Conservation (phyloP, 1,139 yeast genomes). For the Nakaseomyces glabratus region DNA sequence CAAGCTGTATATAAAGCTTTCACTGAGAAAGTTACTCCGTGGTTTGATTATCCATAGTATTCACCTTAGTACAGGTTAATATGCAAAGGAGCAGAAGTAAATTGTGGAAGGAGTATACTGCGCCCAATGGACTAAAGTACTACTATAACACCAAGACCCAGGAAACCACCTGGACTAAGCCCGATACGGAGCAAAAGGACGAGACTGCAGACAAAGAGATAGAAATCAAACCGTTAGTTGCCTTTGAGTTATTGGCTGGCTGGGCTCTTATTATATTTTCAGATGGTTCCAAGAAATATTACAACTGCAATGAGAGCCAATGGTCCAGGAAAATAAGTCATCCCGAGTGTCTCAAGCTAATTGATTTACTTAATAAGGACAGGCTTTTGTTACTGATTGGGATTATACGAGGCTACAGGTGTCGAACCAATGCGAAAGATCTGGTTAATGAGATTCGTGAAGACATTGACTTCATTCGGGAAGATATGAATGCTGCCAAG, state of each 20-base stretch:
- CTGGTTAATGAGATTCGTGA: constrained; percentile 17
- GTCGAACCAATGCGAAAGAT: too few relatives aligned
- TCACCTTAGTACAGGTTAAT: too few relatives aligned
- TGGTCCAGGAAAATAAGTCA: too few relatives aligned
- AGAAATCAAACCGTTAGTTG: constrained; percentile 14
- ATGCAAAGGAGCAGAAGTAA: too few relatives aligned
- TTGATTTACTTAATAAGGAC: too few relatives aligned
- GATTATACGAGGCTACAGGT: too few relatives aligned
- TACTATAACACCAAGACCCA: constrained; percentile 36
- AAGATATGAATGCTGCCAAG: too few relatives aligned
- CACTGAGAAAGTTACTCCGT: too few relatives aligned
- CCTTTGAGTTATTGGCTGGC: constrained; percentile 17
- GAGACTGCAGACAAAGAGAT: constrained; percentile 1
- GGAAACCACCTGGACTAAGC: constrained; percentile 76
- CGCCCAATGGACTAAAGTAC: constrained; percentile 50
- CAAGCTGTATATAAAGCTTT: too few relatives aligned
- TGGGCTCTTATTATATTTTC: constrained; percentile 40
- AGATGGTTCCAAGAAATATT: constrained; percentile 40
- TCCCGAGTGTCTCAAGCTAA: too few relatives aligned
- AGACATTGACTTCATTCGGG: constrained; percentile 14
- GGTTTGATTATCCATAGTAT: too few relatives aligned
- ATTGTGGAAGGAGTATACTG: constrained; percentile 58
- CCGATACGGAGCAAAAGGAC: constrained; percentile 34
- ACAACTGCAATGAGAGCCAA: constrained; percentile 30
- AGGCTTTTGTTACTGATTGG: too few relatives aligned